These are phyloP conservation scores for Myriosclerotinia duriaeana DNA, from an alignment of 2,329 filamentous ascomycete species.

Conservation along the genomic window DNA sequence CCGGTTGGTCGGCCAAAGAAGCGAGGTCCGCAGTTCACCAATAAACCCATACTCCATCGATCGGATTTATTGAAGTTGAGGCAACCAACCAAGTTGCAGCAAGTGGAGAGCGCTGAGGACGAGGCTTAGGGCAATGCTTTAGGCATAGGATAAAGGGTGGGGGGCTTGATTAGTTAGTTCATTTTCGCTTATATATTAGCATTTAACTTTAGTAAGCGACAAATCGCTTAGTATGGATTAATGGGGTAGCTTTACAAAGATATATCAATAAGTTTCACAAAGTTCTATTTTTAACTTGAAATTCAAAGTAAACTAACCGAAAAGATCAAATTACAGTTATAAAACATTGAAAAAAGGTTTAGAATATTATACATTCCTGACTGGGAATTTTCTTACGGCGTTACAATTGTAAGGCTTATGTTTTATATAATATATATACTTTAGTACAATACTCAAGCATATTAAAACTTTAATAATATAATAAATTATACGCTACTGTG, in stretches of 20 bases:
- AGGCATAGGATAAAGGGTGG: background rate
- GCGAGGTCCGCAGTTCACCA: background rate
- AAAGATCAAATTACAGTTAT: no score
- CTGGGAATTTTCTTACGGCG: no score
- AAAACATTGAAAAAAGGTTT: no score
- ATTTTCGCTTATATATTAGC: background rate
- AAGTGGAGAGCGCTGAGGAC: background rate
- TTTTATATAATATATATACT: no score
- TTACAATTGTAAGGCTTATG: no score
- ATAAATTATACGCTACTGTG: no score
- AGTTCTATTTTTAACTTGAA: no score
- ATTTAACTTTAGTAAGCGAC: background rate
- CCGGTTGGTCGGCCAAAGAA: background rate
- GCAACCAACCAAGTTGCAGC: background rate
- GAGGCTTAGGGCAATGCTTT: background rate
- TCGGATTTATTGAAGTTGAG: background rate
- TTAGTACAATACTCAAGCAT: no score
- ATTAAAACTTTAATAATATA: no score
- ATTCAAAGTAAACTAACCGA: no score
- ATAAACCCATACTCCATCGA: background rate
- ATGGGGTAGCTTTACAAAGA: background rate
- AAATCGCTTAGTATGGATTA: background rate
- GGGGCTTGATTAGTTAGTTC: background rate
- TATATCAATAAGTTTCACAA: no score
- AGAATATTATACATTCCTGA: no score